A percentile compares a stretch with the other conserved stretches of the same genome.
Conservation (phyloP, 2,329 filamentous ascomycete genomes). For the Thelonectria blattea region DNA sequence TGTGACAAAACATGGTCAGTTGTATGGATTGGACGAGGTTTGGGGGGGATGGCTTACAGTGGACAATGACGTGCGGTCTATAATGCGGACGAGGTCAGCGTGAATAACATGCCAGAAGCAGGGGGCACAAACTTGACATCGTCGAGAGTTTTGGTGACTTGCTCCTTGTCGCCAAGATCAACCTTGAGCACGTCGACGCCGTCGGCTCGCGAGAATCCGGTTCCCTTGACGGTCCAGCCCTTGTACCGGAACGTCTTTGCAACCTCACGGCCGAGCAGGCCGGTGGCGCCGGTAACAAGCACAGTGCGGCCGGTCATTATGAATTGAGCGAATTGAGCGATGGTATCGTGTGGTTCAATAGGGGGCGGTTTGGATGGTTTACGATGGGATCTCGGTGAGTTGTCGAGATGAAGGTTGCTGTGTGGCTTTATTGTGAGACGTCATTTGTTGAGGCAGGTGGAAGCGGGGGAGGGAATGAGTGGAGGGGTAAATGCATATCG, state of each 20-base stretch:
- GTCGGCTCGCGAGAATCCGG: slow-evolving; percentile 75
- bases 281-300: slow-evolving; percentile 84
- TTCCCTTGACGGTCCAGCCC: slow-evolving; percentile 72
- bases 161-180: slow-evolving; percentile 54
- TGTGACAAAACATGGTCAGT: slow-evolving; percentile 27
- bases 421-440: neutral
- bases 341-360: neutral
- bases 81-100: slow-evolving; percentile 9
- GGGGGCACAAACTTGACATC: slow-evolving; percentile 54
- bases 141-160: slow-evolving; percentile 59
- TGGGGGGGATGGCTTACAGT: slow-evolving; percentile 64
- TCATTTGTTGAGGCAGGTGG: neutral
- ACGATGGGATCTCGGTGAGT: no score
- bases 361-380: no score
- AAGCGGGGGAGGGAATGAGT: neutral
- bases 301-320: slow-evolving; percentile 53
- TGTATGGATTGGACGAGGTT: neutral
- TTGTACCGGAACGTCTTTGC: slow-evolving; percentile 68
- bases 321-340: neutral
- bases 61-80: slow-evolving; percentile 79
- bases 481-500: neutral
- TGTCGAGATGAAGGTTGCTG: no score
- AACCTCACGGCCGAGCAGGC: slow-evolving; percentile 82
- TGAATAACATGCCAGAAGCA: neutral
- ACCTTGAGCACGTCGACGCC: slow-evolving; percentile 70